Percentiles rank a stretch among this genome's conserved stretches.
Evolutionary conservation across 257 asterid genomes (phyloP).

Genomic region (Fraxinus americana): DNA sequence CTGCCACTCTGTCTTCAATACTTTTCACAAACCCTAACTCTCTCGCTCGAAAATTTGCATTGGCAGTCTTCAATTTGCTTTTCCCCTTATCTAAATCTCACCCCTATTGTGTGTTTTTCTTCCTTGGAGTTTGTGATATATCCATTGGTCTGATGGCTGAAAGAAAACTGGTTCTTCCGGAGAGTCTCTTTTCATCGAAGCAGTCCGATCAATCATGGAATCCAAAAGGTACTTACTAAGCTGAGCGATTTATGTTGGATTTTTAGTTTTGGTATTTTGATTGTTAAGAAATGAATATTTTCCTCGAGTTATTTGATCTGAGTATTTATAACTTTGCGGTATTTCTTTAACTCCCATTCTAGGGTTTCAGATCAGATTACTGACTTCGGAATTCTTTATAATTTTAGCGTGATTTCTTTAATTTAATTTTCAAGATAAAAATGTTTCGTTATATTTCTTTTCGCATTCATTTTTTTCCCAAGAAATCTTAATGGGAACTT

Average conservation of each 20-base stretch:
- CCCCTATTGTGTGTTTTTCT: conserved; percentile 17
- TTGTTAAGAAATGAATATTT: conserved; percentile 21
- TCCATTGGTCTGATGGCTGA: conserved; percentile 61
- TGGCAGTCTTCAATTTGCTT: conserved; percentile 25
- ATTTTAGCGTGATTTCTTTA: background rate
- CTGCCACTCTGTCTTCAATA: conserved; percentile 27
- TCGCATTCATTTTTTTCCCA: background rate
- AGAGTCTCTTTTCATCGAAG: conserved; percentile 66
- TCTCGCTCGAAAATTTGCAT: conserved; percentile 25
- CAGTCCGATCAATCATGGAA: conserved; percentile 75
- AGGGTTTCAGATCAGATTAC: conserved; percentile 57
- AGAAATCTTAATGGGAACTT: background rate
- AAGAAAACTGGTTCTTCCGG: conserved; percentile 73
- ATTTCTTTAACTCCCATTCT: conserved; percentile 29
- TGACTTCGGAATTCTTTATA: conserved; percentile 20
- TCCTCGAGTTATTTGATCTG: conserved; percentile 48
- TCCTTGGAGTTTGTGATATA: conserved; percentile 22
- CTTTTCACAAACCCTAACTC: conserved; percentile 53
- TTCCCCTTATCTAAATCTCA: conserved; percentile 21
- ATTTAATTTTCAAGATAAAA: conserved; percentile 4
- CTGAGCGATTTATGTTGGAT: background rate
- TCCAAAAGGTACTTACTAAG: conserved; percentile 57
- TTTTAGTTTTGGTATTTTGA: conserved; percentile 19
- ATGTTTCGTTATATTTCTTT: background rate
- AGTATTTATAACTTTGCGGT: conserved; percentile 11